phyloP scores from a whole-genome alignment of 139 green algal genomes.

The Auxenochlorella protothecoides region DNA sequence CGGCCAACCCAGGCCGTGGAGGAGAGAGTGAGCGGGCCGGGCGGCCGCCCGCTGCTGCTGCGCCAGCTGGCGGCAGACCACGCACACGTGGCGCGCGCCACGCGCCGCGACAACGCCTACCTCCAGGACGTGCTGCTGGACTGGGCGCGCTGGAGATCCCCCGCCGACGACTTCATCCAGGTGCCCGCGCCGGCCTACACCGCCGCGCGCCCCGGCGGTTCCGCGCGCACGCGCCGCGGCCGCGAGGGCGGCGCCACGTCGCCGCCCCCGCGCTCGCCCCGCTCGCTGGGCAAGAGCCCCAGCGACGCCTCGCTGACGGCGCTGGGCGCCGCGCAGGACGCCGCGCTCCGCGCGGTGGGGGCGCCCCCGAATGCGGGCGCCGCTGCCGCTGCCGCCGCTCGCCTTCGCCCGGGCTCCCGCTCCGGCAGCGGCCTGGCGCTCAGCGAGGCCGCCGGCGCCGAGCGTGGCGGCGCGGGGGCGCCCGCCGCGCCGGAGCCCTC shows the following conservation, averaged over 20 bases:
- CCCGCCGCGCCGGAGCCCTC: too few relatives aligned
- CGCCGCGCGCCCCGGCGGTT: not conserved
- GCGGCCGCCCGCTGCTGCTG: slow-evolving; percentile 1
- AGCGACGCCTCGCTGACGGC: slow-evolving; percentile 8
- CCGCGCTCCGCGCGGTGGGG: not conserved
- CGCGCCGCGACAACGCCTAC: slow-evolving; percentile 17
- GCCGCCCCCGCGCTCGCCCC: not conserved
- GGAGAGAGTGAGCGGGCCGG: not conserved
- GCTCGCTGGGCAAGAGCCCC: slow-evolving; percentile 10
- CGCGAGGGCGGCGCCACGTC: not conserved
- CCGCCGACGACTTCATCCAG: slow-evolving; percentile 29
- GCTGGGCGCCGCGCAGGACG: not conserved
- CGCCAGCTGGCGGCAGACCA: slow-evolving; percentile 16
- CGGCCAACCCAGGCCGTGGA: too few relatives aligned
- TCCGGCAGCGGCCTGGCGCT: too few relatives aligned
- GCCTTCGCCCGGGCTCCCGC: too few relatives aligned
- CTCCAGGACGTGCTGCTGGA: slow-evolving; percentile 23
- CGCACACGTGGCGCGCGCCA: slow-evolving; percentile 16
- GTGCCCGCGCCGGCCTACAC: slow-evolving; percentile 1
- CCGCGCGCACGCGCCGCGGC: not conserved
- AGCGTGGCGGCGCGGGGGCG: too few relatives aligned
- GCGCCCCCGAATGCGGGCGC: too few relatives aligned
- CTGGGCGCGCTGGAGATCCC: slow-evolving; percentile 21
- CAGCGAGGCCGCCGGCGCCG: too few relatives aligned
- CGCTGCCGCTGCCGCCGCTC: too few relatives aligned